Evolutionary conservation across 2,329 filamentous ascomycete species (phyloP), one percentile per base, ranked within the genome.

Genomic region (Scytalidium lignicola): DNA sequence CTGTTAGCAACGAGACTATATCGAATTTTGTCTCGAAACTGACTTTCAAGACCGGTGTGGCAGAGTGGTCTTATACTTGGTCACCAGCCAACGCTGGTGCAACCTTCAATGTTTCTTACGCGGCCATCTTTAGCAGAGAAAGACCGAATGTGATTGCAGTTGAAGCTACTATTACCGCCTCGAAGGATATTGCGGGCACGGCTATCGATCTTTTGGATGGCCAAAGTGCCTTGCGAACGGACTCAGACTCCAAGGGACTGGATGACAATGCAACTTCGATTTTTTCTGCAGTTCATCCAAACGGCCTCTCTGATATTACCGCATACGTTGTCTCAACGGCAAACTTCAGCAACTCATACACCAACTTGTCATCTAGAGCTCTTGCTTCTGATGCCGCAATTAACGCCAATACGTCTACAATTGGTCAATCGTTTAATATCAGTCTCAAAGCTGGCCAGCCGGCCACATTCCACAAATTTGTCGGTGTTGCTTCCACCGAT

Each of bases 141-240:
- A 51, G 59, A 37, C 58, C 62, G 3, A 66, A 66, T 53, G 56
- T 69, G 10, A 50, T 68, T 29, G 67, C 65, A 12, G 75, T 88
- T 2, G 75, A 78, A 51, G 62, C 86, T 53, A 74, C 76, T 20
- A 74, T 88, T 17, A 78, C 74, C 2, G 66, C 85, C 1, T 73
- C 73, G 0, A 63, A 61, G 7, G 73, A 82, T 58, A 59, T 71
- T 2, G 73, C 80, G 47, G 78, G 76, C 2, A 80, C 76, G 0
- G 71, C 88, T 2, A 80, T 80, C 12, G 86, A 89, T 63, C 69
- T 88, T 0, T 61, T 89, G 3, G 82, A 89, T 55, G 86, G 86
- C 1, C 75, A 78, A 54, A 78, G 80, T 57, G 85, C 86, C n/a
- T 78, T 85, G 8, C 74, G 85, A 13, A 80, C 83, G 0, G 74